Evolutionary conservation across 208 protist species (phyloP).

Genomic region (Leishmania mexicana): DNA sequence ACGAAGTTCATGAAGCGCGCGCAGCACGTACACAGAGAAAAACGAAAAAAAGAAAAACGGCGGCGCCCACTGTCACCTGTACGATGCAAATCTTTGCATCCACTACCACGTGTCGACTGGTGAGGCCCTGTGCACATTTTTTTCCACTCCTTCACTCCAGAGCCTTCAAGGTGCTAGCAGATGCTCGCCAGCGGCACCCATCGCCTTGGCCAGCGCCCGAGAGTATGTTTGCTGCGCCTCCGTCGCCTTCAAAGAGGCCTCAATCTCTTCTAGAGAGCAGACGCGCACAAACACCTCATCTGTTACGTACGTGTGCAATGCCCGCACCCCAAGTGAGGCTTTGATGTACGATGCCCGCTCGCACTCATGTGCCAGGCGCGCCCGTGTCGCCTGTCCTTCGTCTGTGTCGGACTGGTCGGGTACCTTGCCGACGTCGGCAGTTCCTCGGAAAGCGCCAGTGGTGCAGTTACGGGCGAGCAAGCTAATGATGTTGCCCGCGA

Average conservation of each 20-base stretch:
- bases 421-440: background rate
- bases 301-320: slow-evolving; percentile 57
- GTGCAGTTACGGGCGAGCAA: background rate
- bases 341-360: slow-evolving; percentile 65
- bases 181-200: slow-evolving; percentile 15
- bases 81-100: background rate
- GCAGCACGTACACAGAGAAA: background rate
- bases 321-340: slow-evolving; percentile 47
- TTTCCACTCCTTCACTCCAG: background rate
- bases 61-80: background rate
- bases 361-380: slow-evolving; percentile 5
- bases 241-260: slow-evolving; percentile 28
- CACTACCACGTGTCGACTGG: background rate
- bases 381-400: background rate
- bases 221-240: slow-evolving; percentile 41
- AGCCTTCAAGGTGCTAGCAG: slow-evolving; percentile 10
- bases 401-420: background rate
- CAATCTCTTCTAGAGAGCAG: slow-evolving; percentile 60
- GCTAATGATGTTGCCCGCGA: slow-evolving; percentile 32
- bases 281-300: slow-evolving; percentile 50
- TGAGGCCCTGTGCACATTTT: background rate
- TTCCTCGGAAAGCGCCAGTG: background rate
- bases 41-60: background rate
- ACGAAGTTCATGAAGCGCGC: background rate
- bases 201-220: slow-evolving; percentile 13